Evolutionary conservation across 73 alveolate genomes (phyloP).

Genomic region (Loxodes magnus): DNA sequence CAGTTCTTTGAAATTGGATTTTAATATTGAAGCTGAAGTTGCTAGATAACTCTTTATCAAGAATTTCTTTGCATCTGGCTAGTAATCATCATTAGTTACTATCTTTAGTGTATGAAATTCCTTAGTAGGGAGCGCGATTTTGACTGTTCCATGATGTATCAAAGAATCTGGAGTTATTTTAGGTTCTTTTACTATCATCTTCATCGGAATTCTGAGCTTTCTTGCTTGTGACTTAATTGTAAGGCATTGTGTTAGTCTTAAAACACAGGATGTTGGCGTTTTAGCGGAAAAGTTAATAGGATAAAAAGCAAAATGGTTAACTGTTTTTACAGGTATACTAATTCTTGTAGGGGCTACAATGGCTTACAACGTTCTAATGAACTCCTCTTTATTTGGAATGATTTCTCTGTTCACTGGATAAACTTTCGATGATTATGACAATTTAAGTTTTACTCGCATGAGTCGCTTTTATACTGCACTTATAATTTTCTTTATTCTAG

Average conservation of each 20-base stretch:
- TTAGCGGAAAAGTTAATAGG: neutral
- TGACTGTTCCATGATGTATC: constrained; percentile 59
- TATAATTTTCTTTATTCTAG: constrained; percentile 15
- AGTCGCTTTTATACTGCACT: constrained; percentile 22
- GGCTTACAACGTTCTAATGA: constrained; percentile 43
- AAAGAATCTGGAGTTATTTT: constrained; percentile 52
- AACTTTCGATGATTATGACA: neutral
- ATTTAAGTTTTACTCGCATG: constrained; percentile 1
- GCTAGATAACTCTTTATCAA: too few species aligned
- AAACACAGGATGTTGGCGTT: constrained; percentile 19
- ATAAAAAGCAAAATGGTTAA: neutral
- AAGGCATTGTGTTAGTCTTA: constrained; percentile 21
- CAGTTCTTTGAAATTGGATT: too few species aligned
- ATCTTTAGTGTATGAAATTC: constrained; percentile 73
- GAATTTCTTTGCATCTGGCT: too few species aligned
- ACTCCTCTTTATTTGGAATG: constrained; percentile 44
- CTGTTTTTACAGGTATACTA: too few species aligned
- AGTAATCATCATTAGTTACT: too few species aligned
- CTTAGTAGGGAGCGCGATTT: constrained; percentile 63
- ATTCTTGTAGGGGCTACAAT: constrained; percentile 48
- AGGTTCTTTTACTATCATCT: constrained; percentile 39
- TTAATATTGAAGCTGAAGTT: too few species aligned
- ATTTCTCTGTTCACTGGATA: constrained; percentile 13
- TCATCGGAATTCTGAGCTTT: constrained; percentile 21
- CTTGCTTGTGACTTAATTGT: too few species aligned